phyloP scores from a whole-genome alignment of 1,139 yeast species.

The Candida tetrigidarum region DNA sequence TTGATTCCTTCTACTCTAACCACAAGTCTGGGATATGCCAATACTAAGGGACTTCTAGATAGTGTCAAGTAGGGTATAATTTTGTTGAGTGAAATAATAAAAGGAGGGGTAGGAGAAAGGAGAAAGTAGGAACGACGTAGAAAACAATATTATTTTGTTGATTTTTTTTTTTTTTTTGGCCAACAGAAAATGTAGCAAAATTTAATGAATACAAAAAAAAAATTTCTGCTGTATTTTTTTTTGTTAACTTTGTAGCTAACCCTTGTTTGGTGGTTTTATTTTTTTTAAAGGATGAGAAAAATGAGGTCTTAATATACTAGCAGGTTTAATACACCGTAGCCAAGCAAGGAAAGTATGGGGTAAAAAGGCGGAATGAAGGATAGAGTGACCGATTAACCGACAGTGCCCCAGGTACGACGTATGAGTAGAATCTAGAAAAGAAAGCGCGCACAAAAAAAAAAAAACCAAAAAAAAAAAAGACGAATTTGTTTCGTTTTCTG shows the following conservation, averaged over 20 bases:
- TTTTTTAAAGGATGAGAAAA: neutral
- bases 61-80: too few relatives aligned
- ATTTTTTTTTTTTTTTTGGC: neutral
- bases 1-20: too few relatives aligned
- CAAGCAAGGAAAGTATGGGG: slow-evolving; percentile 4
- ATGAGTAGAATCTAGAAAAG: too few relatives aligned
- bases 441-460: too few relatives aligned
- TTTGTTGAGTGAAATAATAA: neutral
- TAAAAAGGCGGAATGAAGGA: neutral
- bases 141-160: neutral
- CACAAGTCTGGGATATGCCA: too few relatives aligned
- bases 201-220: too few relatives aligned
- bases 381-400: neutral
- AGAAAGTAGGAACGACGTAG: too few relatives aligned
- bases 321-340: neutral
- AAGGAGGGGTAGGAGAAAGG: neutral
- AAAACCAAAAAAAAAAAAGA: too few relatives aligned
- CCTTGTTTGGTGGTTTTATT: neutral
- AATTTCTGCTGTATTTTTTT: neutral
- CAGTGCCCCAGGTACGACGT: neutral
- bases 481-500: too few relatives aligned
- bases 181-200: slow-evolving; percentile 4
- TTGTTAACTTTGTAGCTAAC: neutral
- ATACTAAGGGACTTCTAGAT: too few relatives aligned
- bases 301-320: neutral